These are phyloP conservation scores for Phoma sp. DNA, from an alignment of 2,329 filamentous ascomycete genomes.

Conservation along the genomic window DNA sequence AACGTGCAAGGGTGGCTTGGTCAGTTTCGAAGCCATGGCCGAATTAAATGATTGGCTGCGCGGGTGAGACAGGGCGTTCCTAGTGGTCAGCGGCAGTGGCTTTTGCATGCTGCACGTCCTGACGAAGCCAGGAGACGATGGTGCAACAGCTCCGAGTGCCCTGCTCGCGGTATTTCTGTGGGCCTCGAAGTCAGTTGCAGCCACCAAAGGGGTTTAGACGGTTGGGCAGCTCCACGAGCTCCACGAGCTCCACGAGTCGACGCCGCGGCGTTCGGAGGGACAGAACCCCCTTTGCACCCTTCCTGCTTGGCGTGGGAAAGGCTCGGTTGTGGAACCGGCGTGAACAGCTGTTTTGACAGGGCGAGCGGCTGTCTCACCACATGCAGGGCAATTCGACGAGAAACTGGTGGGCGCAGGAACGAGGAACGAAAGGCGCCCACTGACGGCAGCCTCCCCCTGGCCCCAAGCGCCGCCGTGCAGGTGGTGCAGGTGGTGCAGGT, in stretches of 20 bases:
- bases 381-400: conserved; percentile 12
- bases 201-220: conserved; percentile 3
- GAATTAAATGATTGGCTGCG: conserved; percentile 37
- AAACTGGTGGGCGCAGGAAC: conserved; percentile 7
- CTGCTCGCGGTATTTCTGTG: conserved; percentile 14
- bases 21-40: conserved; percentile 5
- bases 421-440: not conserved
- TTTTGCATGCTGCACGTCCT: conserved; percentile 10
- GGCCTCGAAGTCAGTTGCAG: conserved; percentile 14
- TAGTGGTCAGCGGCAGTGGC: conserved; percentile 22
- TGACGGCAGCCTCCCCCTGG: conserved; percentile 4
- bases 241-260: conserved; percentile 4
- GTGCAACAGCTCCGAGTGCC: conserved; percentile 18
- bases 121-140: not conserved
- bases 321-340: conserved; percentile 17
- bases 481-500: too few relatives aligned
- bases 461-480: not conserved
- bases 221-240: conserved; percentile 9
- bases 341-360: conserved; percentile 17
- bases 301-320: not conserved
- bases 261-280: conserved; percentile 19
- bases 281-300: conserved; percentile 8
- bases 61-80: conserved; percentile 23
- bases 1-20: conserved; percentile 20
- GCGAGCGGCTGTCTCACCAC: conserved; percentile 19